phyloP scores from a whole-genome alignment of 1,284 basidiomycete genomes.

The Cryptococcus deneoformans region DNA sequence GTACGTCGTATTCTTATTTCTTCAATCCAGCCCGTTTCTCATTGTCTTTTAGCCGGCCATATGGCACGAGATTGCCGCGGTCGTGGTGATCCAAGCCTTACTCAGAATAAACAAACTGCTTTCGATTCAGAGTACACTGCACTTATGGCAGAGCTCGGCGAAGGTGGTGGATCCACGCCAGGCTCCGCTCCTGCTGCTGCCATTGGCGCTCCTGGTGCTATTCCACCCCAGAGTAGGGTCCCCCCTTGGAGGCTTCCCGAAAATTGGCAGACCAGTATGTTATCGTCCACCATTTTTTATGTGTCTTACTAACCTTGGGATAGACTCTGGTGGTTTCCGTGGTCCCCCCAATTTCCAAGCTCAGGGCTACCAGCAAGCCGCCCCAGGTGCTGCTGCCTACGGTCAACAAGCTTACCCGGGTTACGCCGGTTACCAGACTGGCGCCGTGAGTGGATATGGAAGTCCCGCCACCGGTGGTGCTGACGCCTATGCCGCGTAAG shows the following conservation, averaged over 20 bases:
- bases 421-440: conserved; percentile 21
- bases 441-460: not conserved
- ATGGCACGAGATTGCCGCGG: conserved; percentile 92
- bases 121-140: conserved; percentile 98
- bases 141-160: conserved; percentile 97
- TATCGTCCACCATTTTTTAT: not conserved
- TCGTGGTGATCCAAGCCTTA: conserved; percentile 52
- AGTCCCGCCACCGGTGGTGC: conserved; percentile 11
- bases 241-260: conserved; percentile 54
- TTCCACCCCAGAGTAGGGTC: conserved; percentile 34
- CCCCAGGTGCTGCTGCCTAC: conserved; percentile 1
- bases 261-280: conserved; percentile 50
- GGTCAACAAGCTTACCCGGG: conserved; percentile 16
- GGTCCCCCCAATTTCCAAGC: conserved; percentile 13
- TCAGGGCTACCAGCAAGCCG: conserved; percentile 13
- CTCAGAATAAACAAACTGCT: conserved; percentile 48
- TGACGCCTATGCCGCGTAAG: conserved; percentile 42
- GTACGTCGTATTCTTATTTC: conserved; percentile 16
- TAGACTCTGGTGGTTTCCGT: conserved; percentile 8
- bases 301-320: not conserved
- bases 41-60: conserved; percentile 59
- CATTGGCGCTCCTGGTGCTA: conserved; percentile 17
- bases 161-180: conserved; percentile 57
- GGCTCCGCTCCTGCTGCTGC: conserved; percentile 48
- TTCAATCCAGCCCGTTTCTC: conserved; percentile 2